Evolutionary conservation across 768 basidiomycete genomes (phyloP).

Genomic region (Pisolithus sp.): DNA sequence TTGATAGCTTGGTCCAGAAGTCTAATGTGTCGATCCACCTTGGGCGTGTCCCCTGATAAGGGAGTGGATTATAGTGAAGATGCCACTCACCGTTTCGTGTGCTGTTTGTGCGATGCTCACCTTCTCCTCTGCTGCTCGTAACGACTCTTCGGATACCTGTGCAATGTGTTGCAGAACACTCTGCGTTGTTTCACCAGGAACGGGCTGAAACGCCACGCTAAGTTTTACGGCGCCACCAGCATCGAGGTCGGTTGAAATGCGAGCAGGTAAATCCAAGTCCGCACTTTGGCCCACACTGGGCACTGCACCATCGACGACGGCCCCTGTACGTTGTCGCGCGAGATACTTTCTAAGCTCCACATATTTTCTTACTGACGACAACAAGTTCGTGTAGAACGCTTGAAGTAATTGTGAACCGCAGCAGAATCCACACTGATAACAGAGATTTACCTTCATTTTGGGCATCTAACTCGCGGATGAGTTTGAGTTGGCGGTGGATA

Average conservation of each 20-base stretch:
- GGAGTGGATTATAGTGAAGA: background rate
- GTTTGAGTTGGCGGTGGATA: slow-evolving; percentile 59
- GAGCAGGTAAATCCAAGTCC: background rate
- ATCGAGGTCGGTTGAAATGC: background rate
- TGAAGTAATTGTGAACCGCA: slow-evolving; percentile 4
- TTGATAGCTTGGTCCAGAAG: slow-evolving; percentile 71
- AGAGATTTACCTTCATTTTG: slow-evolving; percentile 46
- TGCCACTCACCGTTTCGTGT: slow-evolving; percentile 54
- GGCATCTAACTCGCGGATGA: slow-evolving; percentile 69
- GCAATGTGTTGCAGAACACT: slow-evolving; percentile 54
- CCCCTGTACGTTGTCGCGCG: slow-evolving; percentile 7
- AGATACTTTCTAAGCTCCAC: slow-evolving; percentile 31
- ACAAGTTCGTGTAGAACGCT: slow-evolving; percentile 38
- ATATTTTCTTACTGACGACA: slow-evolving; percentile 44
- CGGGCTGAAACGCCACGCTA: slow-evolving; percentile 4
- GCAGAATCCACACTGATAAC: background rate
- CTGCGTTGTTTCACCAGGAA: slow-evolving; percentile 35
- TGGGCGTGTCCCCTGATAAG: slow-evolving; percentile 1
- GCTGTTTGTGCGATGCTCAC: slow-evolving; percentile 66
- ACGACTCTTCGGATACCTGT: slow-evolving; percentile 50
- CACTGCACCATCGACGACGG: background rate
- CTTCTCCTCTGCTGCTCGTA: slow-evolving; percentile 70
- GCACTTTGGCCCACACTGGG: background rate
- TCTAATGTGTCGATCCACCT: slow-evolving; percentile 79
- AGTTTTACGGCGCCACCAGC: background rate